phyloP scores from a whole-genome alignment of 352 stramenopile species.

The Globisporangium nodosum region DNA sequence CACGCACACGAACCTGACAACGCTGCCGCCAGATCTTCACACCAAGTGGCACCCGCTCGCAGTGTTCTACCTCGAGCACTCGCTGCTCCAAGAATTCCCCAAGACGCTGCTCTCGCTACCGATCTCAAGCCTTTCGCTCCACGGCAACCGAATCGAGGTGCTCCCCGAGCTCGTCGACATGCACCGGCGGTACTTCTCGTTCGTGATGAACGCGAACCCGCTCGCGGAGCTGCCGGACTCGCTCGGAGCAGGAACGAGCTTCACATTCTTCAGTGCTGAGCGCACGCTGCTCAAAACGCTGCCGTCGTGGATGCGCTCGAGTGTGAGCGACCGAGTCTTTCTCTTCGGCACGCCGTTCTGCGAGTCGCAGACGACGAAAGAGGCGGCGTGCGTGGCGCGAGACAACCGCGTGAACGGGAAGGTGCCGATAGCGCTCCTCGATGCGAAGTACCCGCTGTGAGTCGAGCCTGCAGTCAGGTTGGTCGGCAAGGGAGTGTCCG shows the following conservation, averaged over 20 bases:
- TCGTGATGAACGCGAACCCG: conserved; percentile 6
- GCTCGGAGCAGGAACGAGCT: not conserved
- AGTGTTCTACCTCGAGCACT: conserved; percentile 3
- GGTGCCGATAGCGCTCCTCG: not conserved
- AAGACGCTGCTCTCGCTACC: conserved; percentile 1
- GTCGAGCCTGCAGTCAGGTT: too few species aligned
- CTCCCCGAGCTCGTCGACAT: conserved; percentile 4
- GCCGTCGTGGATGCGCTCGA: not conserved
- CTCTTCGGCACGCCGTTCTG: conserved; percentile 2
- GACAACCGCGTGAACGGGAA: not conserved
- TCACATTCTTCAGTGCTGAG: conserved; percentile 1
- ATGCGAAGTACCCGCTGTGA: not conserved
- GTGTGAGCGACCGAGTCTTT: not conserved
- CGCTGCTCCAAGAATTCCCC: conserved; percentile 1
- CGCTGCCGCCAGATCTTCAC: conserved; percentile 8
- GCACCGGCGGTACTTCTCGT: conserved; percentile 5
- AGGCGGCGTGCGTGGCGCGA: not conserved
- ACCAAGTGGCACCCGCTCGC: conserved; percentile 3
- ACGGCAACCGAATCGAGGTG: conserved; percentile 7
- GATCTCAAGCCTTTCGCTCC: not conserved
- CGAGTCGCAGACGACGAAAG: not conserved
- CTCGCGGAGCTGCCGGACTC: not conserved
- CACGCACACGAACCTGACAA: conserved; percentile 8
- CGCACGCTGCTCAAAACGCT: not conserved
- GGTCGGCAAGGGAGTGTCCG: too few species aligned